Base-by-base conservation (phyloP, 2,329 filamentous ascomycete species). In the Macrophomina phaseolina region DNA sequence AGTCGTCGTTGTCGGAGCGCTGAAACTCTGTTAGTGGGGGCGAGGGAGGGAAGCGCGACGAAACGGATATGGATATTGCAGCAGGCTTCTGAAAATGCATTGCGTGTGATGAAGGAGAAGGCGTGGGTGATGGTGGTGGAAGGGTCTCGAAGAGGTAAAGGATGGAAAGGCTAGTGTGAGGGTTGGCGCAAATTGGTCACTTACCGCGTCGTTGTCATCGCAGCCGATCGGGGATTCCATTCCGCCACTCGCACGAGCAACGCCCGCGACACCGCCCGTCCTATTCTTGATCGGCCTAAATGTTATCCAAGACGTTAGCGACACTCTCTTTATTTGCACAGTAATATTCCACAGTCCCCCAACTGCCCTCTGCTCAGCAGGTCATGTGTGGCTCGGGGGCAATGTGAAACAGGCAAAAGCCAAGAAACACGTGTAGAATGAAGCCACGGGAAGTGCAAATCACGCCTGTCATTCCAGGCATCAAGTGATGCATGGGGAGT, bases 211-310 rank as follows among this genome's bases (percentile, higher is more conserved):
- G 76, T 82, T 82, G 81, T 82, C 82, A 78, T 88, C 77, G 79
- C 85, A 87, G 75, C 84, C 83, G 73, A 85, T 80, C 71, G 89
- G 87, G 75, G 86, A 87, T 78, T 84, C 86, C 71, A 87, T 84
- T 78, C 90, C 89, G 78, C 87, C 88, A 81, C 85, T 85, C 71
- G 83, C 80, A 73, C 87, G 87, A 75, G 90, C 86, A 75, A 91
- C 84, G 73, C 90, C 91, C 76, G 89, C 89, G 71, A 88, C 86
- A 70, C 87, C 87, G 71, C 88, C 87, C 68, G 85, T 84, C 78
- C 90, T 90, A 81, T 91, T 92, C 82, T 94, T 94, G 78, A 90
- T 85, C 52, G 91, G 91, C 71, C 91, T 94, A 76, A 70, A 72
- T 74, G 70, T 64, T 70, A 73, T 64, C 60, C 71, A 34, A 62